These are phyloP conservation scores for Neofusicoccum parvum DNA, from an alignment of 2,329 filamentous ascomycete genomes.

Conservation along the genomic window DNA sequence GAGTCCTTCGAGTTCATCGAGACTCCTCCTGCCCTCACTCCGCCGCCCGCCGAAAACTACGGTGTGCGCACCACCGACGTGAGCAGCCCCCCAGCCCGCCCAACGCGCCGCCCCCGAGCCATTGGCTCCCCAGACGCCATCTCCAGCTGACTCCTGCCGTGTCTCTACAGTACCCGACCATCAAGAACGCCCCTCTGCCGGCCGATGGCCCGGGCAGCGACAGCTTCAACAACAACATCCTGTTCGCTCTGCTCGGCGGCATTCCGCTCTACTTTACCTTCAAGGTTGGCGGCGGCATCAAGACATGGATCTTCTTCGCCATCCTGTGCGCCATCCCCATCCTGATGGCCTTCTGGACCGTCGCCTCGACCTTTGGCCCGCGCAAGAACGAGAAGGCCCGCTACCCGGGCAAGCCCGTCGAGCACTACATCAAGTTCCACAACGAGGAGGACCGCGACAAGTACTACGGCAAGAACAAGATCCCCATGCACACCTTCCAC, in stretches of 20 bases:
- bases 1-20: conserved; percentile 68
- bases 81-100: conserved; percentile 33
- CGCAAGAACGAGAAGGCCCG: conserved; percentile 91
- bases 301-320: conserved; percentile 85
- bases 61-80: conserved; percentile 65
- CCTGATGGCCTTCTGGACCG: conserved; percentile 78
- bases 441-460: conserved; percentile 60
- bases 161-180: conserved; percentile 70
- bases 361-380: conserved; percentile 77
- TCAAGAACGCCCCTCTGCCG: conserved; percentile 92
- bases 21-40: conserved; percentile 60
- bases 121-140: conserved; percentile 31
- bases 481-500: conserved; percentile 90
- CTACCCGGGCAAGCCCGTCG: conserved; percentile 81
- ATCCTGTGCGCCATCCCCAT: conserved; percentile 78
- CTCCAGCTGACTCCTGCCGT: conserved; percentile 30
- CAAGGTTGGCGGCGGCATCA: conserved; percentile 80
- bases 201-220: conserved; percentile 84
- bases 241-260: conserved; percentile 68
- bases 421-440: conserved; percentile 88
- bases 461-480: conserved; percentile 78
- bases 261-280: conserved; percentile 81
- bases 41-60: conserved; percentile 55
- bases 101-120: conserved; percentile 28
- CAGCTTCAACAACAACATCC: conserved; percentile 80